These are phyloP conservation scores for Boletus reticulatus DNA, from an alignment of 768 basidiomycete genomes.

Conservation along the genomic window DNA sequence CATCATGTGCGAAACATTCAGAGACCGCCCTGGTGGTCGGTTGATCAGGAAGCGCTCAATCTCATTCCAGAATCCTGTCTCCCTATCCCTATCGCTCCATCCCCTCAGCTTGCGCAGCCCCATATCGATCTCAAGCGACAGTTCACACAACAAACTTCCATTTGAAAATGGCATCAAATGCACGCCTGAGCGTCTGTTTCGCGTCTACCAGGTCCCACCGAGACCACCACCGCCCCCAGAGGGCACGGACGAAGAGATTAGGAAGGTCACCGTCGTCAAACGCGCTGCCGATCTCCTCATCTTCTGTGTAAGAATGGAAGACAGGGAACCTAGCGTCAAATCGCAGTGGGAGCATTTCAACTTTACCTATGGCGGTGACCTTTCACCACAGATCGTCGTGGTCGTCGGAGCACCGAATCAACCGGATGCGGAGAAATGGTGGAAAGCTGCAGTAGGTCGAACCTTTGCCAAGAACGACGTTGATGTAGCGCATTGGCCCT, in stretches of 20 bases:
- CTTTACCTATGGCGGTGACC: constrained; percentile 24
- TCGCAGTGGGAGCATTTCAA: constrained; percentile 28
- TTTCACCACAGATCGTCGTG: constrained; percentile 26
- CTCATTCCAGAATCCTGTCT: constrained; percentile 25
- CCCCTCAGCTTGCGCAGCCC: constrained; percentile 23
- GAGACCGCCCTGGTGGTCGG: not conserved
- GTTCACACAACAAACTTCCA: constrained; percentile 16
- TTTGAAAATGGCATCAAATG: constrained; percentile 14
- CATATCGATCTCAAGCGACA: constrained; percentile 16
- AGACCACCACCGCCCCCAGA: not conserved
- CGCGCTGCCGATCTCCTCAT: constrained; percentile 27
- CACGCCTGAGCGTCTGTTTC: constrained; percentile 10
- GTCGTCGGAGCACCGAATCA: constrained; percentile 18
- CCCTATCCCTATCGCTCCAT: constrained; percentile 9
- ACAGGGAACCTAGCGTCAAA: constrained; percentile 2
- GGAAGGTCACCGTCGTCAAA: constrained; percentile 10
- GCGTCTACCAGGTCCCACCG: constrained; percentile 24
- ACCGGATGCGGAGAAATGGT: constrained; percentile 21
- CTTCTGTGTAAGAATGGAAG: constrained; percentile 19
- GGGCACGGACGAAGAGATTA: constrained; percentile 4
- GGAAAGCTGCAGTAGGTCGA: constrained; percentile 7
- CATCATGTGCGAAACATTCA: constrained; percentile 25
- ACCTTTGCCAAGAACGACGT: constrained; percentile 1
- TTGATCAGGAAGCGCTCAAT: constrained; percentile 17
- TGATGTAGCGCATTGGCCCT: constrained; percentile 11